These are phyloP conservation scores for Neofusicoccum parvum DNA, from an alignment of 2,329 filamentous ascomycete species.

Conservation along the genomic window DNA sequence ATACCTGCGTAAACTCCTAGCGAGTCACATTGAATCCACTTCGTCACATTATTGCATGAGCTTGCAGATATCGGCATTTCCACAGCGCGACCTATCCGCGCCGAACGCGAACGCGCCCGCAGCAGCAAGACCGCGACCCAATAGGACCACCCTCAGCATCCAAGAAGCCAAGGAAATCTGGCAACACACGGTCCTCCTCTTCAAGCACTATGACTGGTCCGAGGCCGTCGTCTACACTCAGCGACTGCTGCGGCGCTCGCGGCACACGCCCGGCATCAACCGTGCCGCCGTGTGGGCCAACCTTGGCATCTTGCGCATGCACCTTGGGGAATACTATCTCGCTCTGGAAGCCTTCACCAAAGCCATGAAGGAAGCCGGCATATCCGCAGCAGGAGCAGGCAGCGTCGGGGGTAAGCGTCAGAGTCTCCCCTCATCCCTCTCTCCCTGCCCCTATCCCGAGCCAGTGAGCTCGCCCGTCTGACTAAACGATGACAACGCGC, in stretches of 20 bases:
- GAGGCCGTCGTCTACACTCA: slow-evolving; percentile 8
- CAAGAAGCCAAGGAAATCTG: slow-evolving; percentile 11
- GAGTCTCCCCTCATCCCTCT: background rate
- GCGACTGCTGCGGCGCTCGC: slow-evolving; percentile 5
- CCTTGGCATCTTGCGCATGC: slow-evolving; percentile 18
- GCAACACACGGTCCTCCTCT: slow-evolving; percentile 13
- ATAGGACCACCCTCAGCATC: background rate
- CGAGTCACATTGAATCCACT: background rate
- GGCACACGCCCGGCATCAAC: background rate
- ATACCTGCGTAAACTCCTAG: background rate
- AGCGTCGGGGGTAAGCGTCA: background rate
- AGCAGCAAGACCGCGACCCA: background rate
- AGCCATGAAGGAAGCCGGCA: background rate
- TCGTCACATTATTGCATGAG: background rate
- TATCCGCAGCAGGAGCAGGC: background rate
- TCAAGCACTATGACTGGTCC: slow-evolving; percentile 13
- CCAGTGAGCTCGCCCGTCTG: background rate
- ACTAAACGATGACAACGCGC: slow-evolving; percentile 9
- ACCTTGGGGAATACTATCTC: slow-evolving; percentile 8
- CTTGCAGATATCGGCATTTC: slow-evolving; percentile 1
- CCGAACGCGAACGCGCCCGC: background rate
- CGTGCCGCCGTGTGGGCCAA: slow-evolving; percentile 19
- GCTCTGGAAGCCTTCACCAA: slow-evolving; percentile 15
- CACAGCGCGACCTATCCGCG: background rate
- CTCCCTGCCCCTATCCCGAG: too few relatives aligned